These are phyloP conservation scores for Gaeumannomyces tritici DNA, from an alignment of 2,329 filamentous ascomycete species.

Conservation along the genomic window DNA sequence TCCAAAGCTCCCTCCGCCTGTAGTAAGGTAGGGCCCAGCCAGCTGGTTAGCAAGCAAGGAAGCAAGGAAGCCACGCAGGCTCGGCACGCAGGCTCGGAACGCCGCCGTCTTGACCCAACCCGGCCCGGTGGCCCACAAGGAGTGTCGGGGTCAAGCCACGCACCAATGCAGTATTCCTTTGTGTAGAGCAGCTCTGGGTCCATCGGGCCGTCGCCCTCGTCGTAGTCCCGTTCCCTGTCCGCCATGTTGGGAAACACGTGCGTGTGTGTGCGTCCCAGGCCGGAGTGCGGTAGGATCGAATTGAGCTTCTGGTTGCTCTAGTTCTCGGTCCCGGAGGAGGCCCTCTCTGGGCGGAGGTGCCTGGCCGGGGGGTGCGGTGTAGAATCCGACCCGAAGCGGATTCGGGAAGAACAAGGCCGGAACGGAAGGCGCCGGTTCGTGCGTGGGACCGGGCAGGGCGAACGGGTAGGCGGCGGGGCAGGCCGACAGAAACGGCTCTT, in stretches of 20 bases:
- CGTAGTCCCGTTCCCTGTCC: conserved; percentile 35
- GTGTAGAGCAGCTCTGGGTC: conserved; percentile 91
- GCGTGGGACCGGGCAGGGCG: no score
- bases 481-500: no score
- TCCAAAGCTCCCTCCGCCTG: conserved; percentile 93
- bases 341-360: not conserved
- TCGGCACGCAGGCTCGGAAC: conserved; percentile 3
- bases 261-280: not conserved
- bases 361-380: not conserved
- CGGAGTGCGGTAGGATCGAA: not conserved
- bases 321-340: not conserved
- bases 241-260: conserved; percentile 26
- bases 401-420: not conserved
- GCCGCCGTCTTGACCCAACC: not conserved
- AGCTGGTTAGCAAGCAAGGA: conserved; percentile 10
- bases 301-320: not conserved
- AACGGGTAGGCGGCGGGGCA: not conserved
- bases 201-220: conserved; percentile 43
- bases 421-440: no score
- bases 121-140: no score
- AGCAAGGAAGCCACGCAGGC: conserved; percentile 3
- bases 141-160: conserved; percentile 15
- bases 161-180: conserved; percentile 83
- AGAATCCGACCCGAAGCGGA: not conserved
- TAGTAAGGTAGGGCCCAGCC: conserved; percentile 9